These are phyloP conservation scores for Fistulifera solaris DNA, from an alignment of 108 stramenopile genomes.

Conservation along the genomic window DNA sequence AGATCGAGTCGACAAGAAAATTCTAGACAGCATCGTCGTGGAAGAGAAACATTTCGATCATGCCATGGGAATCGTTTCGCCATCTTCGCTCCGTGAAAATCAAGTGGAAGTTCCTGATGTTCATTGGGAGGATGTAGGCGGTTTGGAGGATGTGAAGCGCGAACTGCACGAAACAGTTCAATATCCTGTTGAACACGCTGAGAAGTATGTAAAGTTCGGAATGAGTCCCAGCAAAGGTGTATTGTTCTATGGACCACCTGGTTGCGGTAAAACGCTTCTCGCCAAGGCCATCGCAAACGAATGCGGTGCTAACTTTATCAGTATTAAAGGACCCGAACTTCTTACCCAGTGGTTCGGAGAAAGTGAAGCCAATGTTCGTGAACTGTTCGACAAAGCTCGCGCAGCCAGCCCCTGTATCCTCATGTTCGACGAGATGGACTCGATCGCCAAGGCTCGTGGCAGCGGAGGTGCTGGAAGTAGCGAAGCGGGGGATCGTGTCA, in stretches of 20 bases:
- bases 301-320: conserved; percentile 96
- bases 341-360: conserved; percentile 97
- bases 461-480: conserved; percentile 78
- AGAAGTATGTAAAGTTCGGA: conserved; percentile 86
- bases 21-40: conserved; percentile 81
- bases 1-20: conserved; percentile 63
- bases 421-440: conserved; percentile 99
- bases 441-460: conserved; percentile 85
- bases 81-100: conserved; percentile 88
- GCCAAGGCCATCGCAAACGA: conserved; percentile 99
- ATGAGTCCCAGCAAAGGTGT: conserved; percentile 91
- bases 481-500: conserved; percentile 95
- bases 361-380: conserved; percentile 94
- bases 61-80: conserved; percentile 83
- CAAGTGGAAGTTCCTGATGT: conserved; percentile 93
- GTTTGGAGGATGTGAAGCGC: conserved; percentile 96
- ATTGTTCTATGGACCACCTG: conserved; percentile 93
- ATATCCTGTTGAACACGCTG: conserved; percentile 97
- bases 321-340: conserved; percentile 94
- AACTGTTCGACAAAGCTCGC: conserved; percentile 87
- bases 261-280: conserved; percentile 90
- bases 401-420: conserved; percentile 89
- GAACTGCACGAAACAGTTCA: conserved; percentile 96
- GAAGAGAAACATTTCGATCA: conserved; percentile 91
- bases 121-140: conserved; percentile 98